phyloP scores from a whole-genome alignment of 352 stramenopile species.

The Phytophthora pluvialis region DNA sequence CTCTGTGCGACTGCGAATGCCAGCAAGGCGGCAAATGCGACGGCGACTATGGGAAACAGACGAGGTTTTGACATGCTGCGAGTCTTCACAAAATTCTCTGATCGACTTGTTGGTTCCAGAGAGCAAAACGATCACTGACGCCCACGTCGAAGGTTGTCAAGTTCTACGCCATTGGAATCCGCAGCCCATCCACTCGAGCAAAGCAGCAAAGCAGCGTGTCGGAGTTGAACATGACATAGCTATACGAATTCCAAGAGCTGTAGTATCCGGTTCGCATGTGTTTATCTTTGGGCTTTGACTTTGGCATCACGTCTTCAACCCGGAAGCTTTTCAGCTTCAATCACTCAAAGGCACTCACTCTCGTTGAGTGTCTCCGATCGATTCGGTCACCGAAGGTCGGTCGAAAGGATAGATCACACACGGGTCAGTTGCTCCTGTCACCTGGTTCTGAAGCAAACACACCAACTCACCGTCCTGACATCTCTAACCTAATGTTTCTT shows the following conservation, averaged over 20 bases:
- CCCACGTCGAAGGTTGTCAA: constrained; percentile 15
- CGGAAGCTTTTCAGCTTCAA: too few relatives aligned
- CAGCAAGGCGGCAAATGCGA: constrained; percentile 6
- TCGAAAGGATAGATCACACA: neutral
- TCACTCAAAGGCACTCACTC: too few relatives aligned
- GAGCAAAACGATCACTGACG: constrained; percentile 7
- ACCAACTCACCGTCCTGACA: too few relatives aligned
- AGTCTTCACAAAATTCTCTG: neutral
- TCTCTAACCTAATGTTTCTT: too few relatives aligned
- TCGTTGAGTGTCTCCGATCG: too few relatives aligned
- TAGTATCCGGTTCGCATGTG: constrained; percentile 33
- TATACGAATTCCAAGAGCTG: constrained; percentile 1
- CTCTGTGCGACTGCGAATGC: constrained; percentile 4
- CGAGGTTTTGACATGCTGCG: neutral
- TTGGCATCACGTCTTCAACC: constrained; percentile 26
- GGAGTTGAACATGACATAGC: neutral
- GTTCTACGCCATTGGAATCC: neutral
- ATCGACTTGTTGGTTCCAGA: neutral
- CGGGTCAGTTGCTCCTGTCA: too few relatives aligned
- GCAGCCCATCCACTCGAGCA: constrained; percentile 1
- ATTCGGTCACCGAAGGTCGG: neutral
- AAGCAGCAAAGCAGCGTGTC: too few relatives aligned
- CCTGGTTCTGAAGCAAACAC: constrained; percentile 1
- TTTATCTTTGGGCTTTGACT: constrained; percentile 34
- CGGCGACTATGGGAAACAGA: constrained; percentile 1